Conservation (phyloP, 2,329 filamentous ascomycete genomes). For the Alternaria sp. region DNA sequence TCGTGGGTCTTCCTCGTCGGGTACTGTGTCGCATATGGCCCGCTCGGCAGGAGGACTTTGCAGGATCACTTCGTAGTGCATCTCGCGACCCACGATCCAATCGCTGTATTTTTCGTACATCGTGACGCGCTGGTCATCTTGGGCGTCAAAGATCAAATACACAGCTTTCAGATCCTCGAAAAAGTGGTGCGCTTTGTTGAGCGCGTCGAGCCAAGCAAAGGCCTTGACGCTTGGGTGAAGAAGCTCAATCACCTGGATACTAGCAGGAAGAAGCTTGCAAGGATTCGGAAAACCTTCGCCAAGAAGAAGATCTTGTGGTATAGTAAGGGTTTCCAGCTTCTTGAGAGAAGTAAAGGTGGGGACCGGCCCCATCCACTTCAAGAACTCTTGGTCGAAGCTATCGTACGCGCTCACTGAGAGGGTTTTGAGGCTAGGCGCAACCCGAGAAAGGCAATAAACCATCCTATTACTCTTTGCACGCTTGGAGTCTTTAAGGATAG, state of each 20-base stretch:
- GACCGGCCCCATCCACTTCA: neutral
- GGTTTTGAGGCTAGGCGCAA: neutral
- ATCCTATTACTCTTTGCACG: neutral
- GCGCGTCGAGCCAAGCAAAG: neutral
- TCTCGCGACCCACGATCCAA: neutral
- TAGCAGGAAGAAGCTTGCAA: neutral
- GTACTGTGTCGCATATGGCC: neutral
- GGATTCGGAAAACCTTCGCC: neutral
- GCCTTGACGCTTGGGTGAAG: neutral
- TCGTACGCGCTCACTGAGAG: neutral
- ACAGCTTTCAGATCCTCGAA: neutral
- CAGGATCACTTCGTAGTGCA: neutral
- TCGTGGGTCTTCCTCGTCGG: neutral
- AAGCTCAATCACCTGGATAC: neutral
- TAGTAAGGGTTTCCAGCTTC: neutral
- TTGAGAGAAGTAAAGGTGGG: neutral
- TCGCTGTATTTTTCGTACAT: neutral
- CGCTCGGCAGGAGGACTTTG: neutral
- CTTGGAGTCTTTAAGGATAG: neutral
- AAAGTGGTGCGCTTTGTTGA: neutral
- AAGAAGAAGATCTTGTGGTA: neutral
- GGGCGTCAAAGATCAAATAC: neutral
- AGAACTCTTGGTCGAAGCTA: neutral
- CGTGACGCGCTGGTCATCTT: neutral
- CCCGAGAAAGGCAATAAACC: neutral